phyloP scores from a whole-genome alignment of 495 filamentous ascomycete species.

The Hypoxylon lenormandii region DNA sequence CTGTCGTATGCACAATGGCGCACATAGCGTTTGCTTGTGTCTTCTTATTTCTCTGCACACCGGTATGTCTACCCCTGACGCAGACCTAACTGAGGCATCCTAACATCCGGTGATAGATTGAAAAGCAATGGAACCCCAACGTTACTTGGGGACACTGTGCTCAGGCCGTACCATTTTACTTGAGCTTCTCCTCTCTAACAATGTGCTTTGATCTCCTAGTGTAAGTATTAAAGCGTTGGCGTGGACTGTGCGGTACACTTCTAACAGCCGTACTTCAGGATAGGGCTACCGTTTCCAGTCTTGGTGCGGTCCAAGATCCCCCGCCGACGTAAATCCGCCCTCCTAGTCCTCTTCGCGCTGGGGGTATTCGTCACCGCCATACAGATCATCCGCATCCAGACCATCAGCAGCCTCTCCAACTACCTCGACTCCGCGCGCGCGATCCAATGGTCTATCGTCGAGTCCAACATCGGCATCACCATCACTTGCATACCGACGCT shows the following conservation, averaged over 20 bases:
- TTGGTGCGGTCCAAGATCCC: slow-evolving; percentile 59
- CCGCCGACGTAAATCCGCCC: slow-evolving; percentile 54
- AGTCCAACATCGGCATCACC: slow-evolving; percentile 64
- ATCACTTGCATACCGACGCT: slow-evolving; percentile 63
- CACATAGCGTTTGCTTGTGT: slow-evolving; percentile 52
- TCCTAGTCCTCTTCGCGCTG: slow-evolving; percentile 61
- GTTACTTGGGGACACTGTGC: slow-evolving; percentile 57
- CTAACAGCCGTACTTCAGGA: slow-evolving; percentile 35
- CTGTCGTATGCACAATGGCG: slow-evolving; percentile 49
- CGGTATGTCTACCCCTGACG: slow-evolving; percentile 42
- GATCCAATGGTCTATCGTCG: slow-evolving; percentile 64
- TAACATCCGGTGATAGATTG: slow-evolving; percentile 40
- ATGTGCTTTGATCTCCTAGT: slow-evolving; percentile 62
- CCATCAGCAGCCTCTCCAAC: slow-evolving; percentile 57
- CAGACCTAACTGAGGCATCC: neutral
- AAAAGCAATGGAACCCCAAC: slow-evolving; percentile 60
- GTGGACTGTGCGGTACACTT: neutral
- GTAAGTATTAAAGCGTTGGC: slow-evolving; percentile 38
- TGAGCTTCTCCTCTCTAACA: slow-evolving; percentile 54
- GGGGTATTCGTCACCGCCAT: slow-evolving; percentile 66
- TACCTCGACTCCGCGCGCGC: slow-evolving; percentile 61
- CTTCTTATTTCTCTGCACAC: slow-evolving; percentile 60
- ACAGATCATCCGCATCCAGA: slow-evolving; percentile 66
- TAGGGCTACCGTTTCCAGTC: slow-evolving; percentile 62
- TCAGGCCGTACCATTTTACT: slow-evolving; percentile 59